Base-by-base conservation (phyloP, 176 grass and related monocot species). In the Dendrocalamus sinicus region DNA sequence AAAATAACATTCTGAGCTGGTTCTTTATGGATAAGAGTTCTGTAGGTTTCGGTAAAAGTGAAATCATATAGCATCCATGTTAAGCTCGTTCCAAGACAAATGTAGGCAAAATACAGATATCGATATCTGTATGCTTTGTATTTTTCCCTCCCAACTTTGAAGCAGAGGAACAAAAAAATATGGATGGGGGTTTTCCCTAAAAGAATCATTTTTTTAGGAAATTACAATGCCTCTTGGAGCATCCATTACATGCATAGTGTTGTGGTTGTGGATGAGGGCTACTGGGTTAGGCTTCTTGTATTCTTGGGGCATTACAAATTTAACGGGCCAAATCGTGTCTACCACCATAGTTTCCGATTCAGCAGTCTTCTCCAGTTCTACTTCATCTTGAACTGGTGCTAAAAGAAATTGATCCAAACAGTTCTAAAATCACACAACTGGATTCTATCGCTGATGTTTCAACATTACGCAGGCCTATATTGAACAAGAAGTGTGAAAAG, bases 401-500 rank as follows among this genome's bases (percentile, higher is more conserved):
- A 22, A 12, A 37, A 17, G 39, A 67, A 66, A 45, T 1, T 7
- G 8, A 4, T 44, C 14, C 35, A 30, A 7, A 3, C 19, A 7
- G 12, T 69, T 7, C 7, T 1, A 47, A 8, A 41, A 9, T 7
- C 50, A 52, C 12, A 16, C 13, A 4, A 0, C 12, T 69, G 0
- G 32, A 51, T 64, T 70, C 61, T 76, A 35, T 17, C 9, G 0
- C 64, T 90, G 45, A 81, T 72, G 35, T 58, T 57, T 71, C 20
- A 48, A 73, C 15, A 20, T 71, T 48, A 23, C 40, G 79, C 86
- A 94, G 95, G 32, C 72, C 78, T 67, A 71, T 77, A 40, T 12
- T n/a, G 66, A 78, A 79, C 70, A 91, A 78, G 59, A 92, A 89
- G 64, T 84, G 84, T 3, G 80, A 97, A 28, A 89, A 69, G 59